A percentile compares a stretch with the other conserved stretches of the same genome.
Evolutionary conservation across 495 filamentous ascomycete genomes (phyloP).

Genomic region (Aspergillus heteromorphus): DNA sequence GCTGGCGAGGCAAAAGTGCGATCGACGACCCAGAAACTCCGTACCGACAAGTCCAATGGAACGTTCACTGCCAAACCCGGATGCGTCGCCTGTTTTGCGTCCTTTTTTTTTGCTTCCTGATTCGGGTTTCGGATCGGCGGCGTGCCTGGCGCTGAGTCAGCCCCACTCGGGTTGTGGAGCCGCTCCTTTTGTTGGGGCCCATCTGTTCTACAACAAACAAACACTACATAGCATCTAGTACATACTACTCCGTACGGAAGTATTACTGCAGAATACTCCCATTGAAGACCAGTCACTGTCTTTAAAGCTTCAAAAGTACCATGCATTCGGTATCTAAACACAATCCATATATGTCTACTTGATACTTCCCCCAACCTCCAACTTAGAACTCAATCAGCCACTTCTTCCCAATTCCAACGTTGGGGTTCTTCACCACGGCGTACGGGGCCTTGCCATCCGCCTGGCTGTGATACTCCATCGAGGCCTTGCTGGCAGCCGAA

Average conservation of each 20-base stretch:
- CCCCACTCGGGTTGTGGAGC: neutral
- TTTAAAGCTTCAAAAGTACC: neutral
- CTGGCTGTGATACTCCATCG: slow-evolving; percentile 56
- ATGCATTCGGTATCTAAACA: neutral
- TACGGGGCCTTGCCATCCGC: slow-evolving; percentile 62
- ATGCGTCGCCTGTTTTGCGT: slow-evolving; percentile 11
- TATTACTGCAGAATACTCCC: no score
- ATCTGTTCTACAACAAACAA: neutral
- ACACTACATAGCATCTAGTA: slow-evolving; percentile 5
- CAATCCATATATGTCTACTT: slow-evolving; percentile 8
- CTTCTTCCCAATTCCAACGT: slow-evolving; percentile 66
- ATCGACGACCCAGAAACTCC: neutral
- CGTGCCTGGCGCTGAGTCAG: slow-evolving; percentile 18
- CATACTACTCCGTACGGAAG: no score
- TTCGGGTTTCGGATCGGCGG: neutral
- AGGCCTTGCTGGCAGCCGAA: slow-evolving; percentile 47
- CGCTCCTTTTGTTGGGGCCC: neutral
- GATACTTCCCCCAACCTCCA: neutral
- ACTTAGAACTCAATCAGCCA: slow-evolving; percentile 71
- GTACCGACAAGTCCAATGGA: neutral
- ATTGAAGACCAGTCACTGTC: no score
- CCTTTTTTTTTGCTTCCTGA: slow-evolving; percentile 1
- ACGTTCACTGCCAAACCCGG: neutral
- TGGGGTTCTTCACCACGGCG: slow-evolving; percentile 76
- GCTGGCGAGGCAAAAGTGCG: neutral